Evolutionary conservation across 2,329 filamentous ascomycete genomes (phyloP).

Genomic region (Cercospora canescens): DNA sequence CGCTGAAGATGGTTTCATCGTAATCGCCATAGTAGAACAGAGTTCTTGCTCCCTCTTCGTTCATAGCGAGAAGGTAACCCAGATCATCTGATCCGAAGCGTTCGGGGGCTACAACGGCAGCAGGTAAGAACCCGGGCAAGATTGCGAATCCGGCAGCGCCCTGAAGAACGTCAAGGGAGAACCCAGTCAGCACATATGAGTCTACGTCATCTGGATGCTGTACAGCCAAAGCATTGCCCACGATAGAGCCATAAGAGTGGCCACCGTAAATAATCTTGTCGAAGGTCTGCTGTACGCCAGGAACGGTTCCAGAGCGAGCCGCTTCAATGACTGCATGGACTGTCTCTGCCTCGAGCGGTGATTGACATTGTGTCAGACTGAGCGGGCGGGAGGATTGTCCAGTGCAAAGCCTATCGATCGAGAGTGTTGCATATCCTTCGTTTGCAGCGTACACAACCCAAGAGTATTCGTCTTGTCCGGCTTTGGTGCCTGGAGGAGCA

Average conservation of each 20-base stretch:
- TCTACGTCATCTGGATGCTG: background rate
- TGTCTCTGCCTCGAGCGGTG: background rate
- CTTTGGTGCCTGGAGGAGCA: background rate
- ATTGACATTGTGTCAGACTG: background rate
- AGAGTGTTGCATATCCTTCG: background rate
- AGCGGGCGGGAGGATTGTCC: background rate
- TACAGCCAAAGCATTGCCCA: background rate
- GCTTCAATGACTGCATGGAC: background rate
- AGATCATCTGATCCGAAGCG: background rate
- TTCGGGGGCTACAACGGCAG: background rate
- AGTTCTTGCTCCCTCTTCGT: background rate
- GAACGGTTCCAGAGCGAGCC: background rate
- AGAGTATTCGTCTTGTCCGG: background rate
- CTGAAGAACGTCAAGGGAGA: background rate
- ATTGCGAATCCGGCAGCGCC: background rate
- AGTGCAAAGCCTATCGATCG: background rate
- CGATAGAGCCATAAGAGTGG: background rate
- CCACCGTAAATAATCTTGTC: background rate
- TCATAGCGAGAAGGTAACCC: background rate
- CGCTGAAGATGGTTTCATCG: background rate
- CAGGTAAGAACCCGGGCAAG: background rate
- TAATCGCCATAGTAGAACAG: background rate
- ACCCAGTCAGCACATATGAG: background rate
- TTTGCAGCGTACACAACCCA: background rate
- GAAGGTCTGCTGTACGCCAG: background rate